phyloP scores from a whole-genome alignment of 2,329 filamentous ascomycete genomes.

The Helicocarpus griseus region DNA sequence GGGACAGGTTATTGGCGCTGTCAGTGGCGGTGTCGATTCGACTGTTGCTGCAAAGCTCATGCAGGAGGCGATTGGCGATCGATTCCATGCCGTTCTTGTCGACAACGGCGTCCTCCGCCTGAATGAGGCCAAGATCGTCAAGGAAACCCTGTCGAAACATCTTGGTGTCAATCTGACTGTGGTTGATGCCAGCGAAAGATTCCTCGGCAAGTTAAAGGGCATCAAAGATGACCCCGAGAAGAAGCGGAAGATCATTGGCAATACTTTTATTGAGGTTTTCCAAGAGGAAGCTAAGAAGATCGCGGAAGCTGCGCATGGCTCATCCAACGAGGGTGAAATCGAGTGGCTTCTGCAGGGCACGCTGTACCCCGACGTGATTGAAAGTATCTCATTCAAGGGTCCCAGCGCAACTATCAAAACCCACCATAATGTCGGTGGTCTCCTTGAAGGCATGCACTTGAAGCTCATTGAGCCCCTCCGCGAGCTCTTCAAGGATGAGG shows the following conservation, averaged over 20 bases:
- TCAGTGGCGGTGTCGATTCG: constrained; percentile 77
- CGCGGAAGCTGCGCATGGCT: constrained; percentile 59
- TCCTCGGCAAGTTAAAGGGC: constrained; percentile 66
- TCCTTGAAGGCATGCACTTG: constrained; percentile 49
- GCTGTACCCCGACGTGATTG: constrained; percentile 63
- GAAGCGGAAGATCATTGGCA: constrained; percentile 79
- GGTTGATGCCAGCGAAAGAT: constrained; percentile 66
- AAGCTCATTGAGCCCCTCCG: constrained; percentile 58
- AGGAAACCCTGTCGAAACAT: constrained; percentile 66
- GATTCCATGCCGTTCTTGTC: constrained; percentile 76
- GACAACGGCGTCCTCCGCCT: constrained; percentile 81
- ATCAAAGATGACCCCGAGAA: constrained; percentile 76
- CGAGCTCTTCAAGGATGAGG: constrained; percentile 73
- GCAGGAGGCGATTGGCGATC: constrained; percentile 73
- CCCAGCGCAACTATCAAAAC: constrained; percentile 65
- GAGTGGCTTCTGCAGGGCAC: constrained; percentile 84
- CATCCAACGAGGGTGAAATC: constrained; percentile 61
- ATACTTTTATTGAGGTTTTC: constrained; percentile 70
- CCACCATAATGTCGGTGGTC: constrained; percentile 57
- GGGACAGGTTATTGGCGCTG: constrained; percentile 72
- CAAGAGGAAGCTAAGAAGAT: constrained; percentile 68
- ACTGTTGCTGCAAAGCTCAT: constrained; percentile 82
- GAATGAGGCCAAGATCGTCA: constrained; percentile 73
- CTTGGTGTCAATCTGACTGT: constrained; percentile 87
- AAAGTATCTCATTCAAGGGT: constrained; percentile 63